phyloP scores from a whole-genome alignment of 78 protist species.

The Dictyostelium firmibasis region DNA sequence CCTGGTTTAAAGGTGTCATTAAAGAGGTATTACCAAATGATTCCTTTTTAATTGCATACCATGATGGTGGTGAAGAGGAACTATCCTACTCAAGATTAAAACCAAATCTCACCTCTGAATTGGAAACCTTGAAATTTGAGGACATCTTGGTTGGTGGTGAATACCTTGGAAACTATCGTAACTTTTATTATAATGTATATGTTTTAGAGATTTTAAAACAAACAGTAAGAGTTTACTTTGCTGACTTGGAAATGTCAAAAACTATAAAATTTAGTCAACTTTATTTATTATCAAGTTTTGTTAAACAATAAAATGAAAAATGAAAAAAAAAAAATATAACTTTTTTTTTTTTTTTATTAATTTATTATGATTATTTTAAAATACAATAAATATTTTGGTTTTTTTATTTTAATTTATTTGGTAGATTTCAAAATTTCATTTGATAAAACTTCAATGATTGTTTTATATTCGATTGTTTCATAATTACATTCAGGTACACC shows the following conservation, averaged over 20 bases:
- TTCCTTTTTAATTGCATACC: neutral
- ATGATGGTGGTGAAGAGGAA: neutral
- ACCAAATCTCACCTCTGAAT: neutral
- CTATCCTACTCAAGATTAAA: neutral
- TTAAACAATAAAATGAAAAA: neutral
- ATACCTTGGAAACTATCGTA: neutral
- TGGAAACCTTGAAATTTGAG: neutral
- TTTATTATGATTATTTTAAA: neutral
- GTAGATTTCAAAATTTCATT: neutral
- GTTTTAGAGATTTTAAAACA: neutral
- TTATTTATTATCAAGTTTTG: neutral
- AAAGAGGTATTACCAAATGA: neutral
- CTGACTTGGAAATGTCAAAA: neutral
- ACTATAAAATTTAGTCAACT: neutral
- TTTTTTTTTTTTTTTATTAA: neutral
- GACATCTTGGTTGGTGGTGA: neutral
- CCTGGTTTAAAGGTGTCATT: neutral
- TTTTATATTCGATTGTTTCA: conserved; percentile 19
- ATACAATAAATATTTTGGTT: neutral
- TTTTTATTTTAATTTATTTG: neutral
- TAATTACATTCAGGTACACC: conserved; percentile 66
- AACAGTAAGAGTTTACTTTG: neutral
- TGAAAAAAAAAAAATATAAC: neutral
- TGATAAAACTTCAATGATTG: conserved; percentile 5
- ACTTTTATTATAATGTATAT: neutral